Evolutionary conservation across 202 grass and related monocot genomes (phyloP), one percentile per base, ranked within the genome.

Genomic region (Thinopyrum obtusiflorum): DNA sequence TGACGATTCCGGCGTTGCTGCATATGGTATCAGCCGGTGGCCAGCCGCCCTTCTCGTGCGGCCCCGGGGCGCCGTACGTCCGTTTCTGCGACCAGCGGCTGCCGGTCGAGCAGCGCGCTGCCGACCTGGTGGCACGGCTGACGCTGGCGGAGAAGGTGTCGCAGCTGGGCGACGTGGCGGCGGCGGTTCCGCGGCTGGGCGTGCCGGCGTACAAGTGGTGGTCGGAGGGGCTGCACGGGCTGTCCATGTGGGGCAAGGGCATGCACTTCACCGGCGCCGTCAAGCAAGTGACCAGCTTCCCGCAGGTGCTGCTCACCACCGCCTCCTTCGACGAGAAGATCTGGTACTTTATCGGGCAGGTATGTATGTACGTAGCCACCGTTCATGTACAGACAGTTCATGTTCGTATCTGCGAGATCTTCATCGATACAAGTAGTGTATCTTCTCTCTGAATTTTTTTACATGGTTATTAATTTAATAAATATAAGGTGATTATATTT

Each of bases 201-300:
- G 79, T 93, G n/a, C 91, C 91, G 21, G 8, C 47, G 27, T 97
- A 97, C 86, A 90, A 80, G 76, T 93, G 91, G 91, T 97, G 94
- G 94, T 93, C 94, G 0, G 91, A 97, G 85, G 87, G 87, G 68
- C 92, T 97, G 28, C 94, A 97, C 42, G 91, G 94, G 33, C 87
- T 97, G 13, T 60, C 91, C 61, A 46, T 35, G 68, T 90, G 78
- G 62, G 94, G 94, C 36, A 85, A 81, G 9, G 94, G 91, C 20
- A 86, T 89, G 44, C 79, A 80, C 3, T 93, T 90, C 61, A 60
- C 86, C 25, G 94, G 89, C 80, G 37, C 32, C 39, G 78, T 93
- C 6, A 11, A 27, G 61, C 49, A 7, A 1, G 83, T 92, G 23
- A 93, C 91, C 63, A 97, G 86, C 91, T 97, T 97, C 80, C 95